These are phyloP conservation scores for Dactylellina drechsleri DNA, from an alignment of 2,329 filamentous ascomycete species.

Conservation along the genomic window DNA sequence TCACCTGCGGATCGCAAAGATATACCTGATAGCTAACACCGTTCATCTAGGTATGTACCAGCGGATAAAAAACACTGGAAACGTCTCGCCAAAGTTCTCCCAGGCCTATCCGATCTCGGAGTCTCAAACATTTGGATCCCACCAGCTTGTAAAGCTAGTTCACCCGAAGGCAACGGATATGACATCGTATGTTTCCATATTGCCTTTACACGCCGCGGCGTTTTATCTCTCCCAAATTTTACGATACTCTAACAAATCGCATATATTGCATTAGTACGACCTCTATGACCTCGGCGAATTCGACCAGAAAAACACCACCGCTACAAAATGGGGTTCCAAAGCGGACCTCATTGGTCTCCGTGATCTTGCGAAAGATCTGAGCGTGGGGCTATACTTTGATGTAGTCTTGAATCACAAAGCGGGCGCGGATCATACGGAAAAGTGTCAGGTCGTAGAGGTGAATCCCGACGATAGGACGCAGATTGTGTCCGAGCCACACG, in stretches of 20 bases:
- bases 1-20: no score
- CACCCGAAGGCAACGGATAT: constrained; percentile 72
- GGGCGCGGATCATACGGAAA: constrained; percentile 73
- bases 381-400: constrained; percentile 73
- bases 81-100: constrained; percentile 67
- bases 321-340: constrained; percentile 76
- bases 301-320: constrained; percentile 72
- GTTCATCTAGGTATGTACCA: constrained; percentile 68
- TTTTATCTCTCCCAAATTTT: no score
- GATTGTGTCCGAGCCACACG: constrained; percentile 67
- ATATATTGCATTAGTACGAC: constrained; percentile 66
- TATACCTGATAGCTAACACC: no score
- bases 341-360: constrained; percentile 70
- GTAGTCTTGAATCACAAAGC: constrained; percentile 79
- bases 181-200: constrained; percentile 64
- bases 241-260: neutral
- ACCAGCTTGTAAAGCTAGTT: constrained; percentile 75
- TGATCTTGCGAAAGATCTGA: constrained; percentile 66
- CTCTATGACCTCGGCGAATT: constrained; percentile 78
- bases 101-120: constrained; percentile 69
- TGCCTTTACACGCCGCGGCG: no score
- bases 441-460: constrained; percentile 72
- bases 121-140: constrained; percentile 75
- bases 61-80: constrained; percentile 71
- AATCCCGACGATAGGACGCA: constrained; percentile 70